Evolutionary conservation across 805 yeast species (phyloP), one percentile per base, ranked within the genome.

Genomic region (Wickerhamiella dianesei): DNA sequence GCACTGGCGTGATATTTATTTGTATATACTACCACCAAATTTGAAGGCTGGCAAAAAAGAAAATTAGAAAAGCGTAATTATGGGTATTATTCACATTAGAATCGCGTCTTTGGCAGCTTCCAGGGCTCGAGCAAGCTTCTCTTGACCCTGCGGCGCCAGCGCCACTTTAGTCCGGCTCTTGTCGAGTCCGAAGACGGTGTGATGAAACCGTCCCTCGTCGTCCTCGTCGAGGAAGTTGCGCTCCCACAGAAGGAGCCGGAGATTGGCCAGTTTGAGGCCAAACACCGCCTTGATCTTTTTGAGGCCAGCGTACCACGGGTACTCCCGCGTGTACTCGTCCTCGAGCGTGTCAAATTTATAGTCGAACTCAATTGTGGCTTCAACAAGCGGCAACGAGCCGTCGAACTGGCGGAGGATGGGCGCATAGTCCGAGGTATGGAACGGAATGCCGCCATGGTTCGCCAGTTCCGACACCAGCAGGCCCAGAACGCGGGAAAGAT

Each of bases 1-100:
- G 59, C 60, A 3, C 46, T 56, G 16, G 60, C 60, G 2, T 56
- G 41, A 25, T 25, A 25, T 25, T 25, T 25, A 25, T 25, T 25
- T 25, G 32, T 25, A 25, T 12, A 25, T n/a, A n/a, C n/a, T n/a
- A n/a, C n/a, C n/a, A n/a, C n/a, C n/a, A n/a, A n/a, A n/a, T n/a
- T n/a, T n/a, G n/a, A n/a, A n/a, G n/a, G n/a, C n/a, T n/a, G n/a
- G n/a, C n/a, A n/a, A n/a, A n/a, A n/a, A n/a, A n/a, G n/a, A n/a
- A n/a, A n/a, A n/a, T n/a, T 25, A 25, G 32, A 6, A 25, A 12
- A 12, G 32, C 9, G 32, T 25, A 12, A 12, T 25, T 12, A 25
- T 25, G 32, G 12, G 32, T 6, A 25, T 6, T 25, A 12, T 12
- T 25, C 32, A 25, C 12, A 25, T 25, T 25, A 25, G 12, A 6